Conservation (phyloP, 2,329 filamentous ascomycete species). For the Plenodomus biglobosus region DNA sequence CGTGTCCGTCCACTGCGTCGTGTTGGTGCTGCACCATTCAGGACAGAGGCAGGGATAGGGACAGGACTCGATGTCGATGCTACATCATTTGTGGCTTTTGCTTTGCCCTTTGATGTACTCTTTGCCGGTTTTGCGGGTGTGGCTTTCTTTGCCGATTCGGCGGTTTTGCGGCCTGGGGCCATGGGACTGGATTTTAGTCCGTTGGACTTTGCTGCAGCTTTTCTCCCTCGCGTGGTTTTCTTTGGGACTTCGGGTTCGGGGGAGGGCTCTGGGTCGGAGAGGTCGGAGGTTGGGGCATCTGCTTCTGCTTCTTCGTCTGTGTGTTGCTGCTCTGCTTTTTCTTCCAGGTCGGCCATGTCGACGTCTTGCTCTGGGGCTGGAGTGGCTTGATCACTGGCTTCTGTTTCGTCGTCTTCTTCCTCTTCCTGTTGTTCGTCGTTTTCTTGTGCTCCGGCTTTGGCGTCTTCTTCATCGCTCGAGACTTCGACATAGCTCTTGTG, state of each 20-base stretch:
- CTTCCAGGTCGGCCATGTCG: constrained; percentile 31
- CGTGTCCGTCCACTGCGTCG: constrained; percentile 26
- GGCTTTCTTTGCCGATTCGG: constrained; percentile 12
- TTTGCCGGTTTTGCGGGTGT: constrained; percentile 19
- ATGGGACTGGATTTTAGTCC: constrained; percentile 16
- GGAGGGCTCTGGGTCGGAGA: constrained; percentile 17
- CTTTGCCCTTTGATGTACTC: constrained; percentile 12
- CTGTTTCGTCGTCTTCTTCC: constrained; percentile 19
- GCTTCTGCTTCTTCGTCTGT: constrained; percentile 10
- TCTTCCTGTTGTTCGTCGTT: constrained; percentile 18
- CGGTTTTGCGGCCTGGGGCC: constrained; percentile 20
- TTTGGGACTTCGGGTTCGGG: constrained; percentile 19
- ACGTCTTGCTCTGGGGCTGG: constrained; percentile 30
- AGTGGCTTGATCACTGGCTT: constrained; percentile 12
- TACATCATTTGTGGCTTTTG: constrained; percentile 1
- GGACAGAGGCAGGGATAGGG: too few relatives aligned
- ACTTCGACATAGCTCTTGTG: constrained; percentile 51
- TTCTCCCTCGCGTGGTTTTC: constrained; percentile 18
- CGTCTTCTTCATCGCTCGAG: constrained; percentile 48
- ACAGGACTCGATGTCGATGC: constrained; percentile 15
- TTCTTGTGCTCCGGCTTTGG: constrained; percentile 25
- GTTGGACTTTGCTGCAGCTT: constrained; percentile 19
- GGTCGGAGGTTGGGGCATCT: constrained; percentile 15
- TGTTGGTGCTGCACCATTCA: constrained; percentile 17
- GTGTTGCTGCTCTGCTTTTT: constrained; percentile 6